These are phyloP conservation scores for Davidsoniella neocaledoniae DNA, from an alignment of 2,329 filamentous ascomycete species.

Conservation along the genomic window DNA sequence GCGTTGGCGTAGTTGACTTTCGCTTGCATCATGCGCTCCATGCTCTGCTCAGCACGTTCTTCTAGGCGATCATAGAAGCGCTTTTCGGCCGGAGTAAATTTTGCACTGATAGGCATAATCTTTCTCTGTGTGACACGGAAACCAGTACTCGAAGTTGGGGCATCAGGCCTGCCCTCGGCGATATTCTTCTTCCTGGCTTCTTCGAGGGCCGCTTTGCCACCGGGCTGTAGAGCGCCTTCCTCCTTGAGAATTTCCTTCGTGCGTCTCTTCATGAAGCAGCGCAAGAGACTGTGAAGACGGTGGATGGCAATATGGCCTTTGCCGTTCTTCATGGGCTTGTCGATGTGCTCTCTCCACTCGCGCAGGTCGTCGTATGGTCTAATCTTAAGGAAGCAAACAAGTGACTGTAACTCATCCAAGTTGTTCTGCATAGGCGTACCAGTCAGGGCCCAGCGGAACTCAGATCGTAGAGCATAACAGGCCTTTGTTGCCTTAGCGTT, in stretches of 20 bases:
- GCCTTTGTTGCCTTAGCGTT: constrained; percentile 92
- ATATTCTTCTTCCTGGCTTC: constrained; percentile 26
- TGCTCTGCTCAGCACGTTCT: constrained; percentile 65
- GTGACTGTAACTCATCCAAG: constrained; percentile 82
- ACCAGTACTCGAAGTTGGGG: constrained; percentile 35
- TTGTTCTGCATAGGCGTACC: constrained; percentile 98
- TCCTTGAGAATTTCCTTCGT: constrained; percentile 94
- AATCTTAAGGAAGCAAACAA: constrained; percentile 85
- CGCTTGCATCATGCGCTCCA: constrained; percentile 75
- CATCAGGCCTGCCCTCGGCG: constrained; percentile 20
- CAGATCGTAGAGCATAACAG: constrained; percentile 65
- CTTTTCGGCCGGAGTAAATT: constrained; percentile 66
- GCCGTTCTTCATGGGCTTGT: constrained; percentile 73
- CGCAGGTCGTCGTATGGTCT: constrained; percentile 75
- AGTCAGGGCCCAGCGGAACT: constrained; percentile 91
- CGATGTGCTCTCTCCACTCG: constrained; percentile 85
- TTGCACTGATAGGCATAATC: constrained; percentile 60
- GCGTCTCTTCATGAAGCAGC: constrained; percentile 95
- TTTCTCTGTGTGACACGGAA: constrained; percentile 90
- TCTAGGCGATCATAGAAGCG: constrained; percentile 76
- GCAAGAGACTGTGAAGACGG: constrained; percentile 66
- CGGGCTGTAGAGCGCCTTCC: constrained; percentile 63
- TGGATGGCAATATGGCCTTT: constrained; percentile 78
- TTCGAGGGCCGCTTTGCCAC: constrained; percentile 40
- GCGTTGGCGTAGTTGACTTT: constrained; percentile 85